Evolutionary conservation across 805 yeast species (phyloP).

Genomic region (Clavispora asparagi): DNA sequence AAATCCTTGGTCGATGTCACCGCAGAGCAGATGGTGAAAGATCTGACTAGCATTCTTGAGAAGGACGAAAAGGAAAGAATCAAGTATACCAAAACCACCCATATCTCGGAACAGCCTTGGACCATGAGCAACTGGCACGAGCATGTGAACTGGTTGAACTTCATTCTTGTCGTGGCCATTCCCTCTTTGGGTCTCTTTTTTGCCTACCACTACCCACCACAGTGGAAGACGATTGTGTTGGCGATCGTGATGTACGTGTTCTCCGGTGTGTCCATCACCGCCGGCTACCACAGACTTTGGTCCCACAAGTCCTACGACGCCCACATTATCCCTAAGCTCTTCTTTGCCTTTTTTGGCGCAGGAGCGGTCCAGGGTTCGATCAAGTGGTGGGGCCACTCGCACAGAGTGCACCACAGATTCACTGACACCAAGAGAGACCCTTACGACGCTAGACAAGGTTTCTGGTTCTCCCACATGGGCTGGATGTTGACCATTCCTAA

Average conservation of each 20-base stretch:
- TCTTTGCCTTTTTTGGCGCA: slow-evolving; percentile 75
- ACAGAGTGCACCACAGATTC: slow-evolving; percentile 81
- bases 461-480: slow-evolving; percentile 81
- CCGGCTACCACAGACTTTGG: slow-evolving; percentile 79
- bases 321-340: slow-evolving; percentile 52
- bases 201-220: slow-evolving; percentile 45
- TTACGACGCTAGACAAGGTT: slow-evolving; percentile 78
- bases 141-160: slow-evolving; percentile 76
- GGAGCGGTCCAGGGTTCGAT: slow-evolving; percentile 81
- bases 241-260: slow-evolving; percentile 49
- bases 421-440: slow-evolving; percentile 83
- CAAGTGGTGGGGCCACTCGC: slow-evolving; percentile 87
- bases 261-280: slow-evolving; percentile 75
- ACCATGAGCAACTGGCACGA: slow-evolving; percentile 64
- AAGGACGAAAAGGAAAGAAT: slow-evolving; percentile 35
- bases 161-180: slow-evolving; percentile 55
- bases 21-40: slow-evolving; percentile 56
- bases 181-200: slow-evolving; percentile 51
- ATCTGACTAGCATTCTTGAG: slow-evolving; percentile 35
- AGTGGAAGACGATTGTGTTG: slow-evolving; percentile 47
- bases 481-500: slow-evolving; percentile 82
- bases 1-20: slow-evolving; percentile 64
- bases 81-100: slow-evolving; percentile 39
- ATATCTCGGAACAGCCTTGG: slow-evolving; percentile 78
- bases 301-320: slow-evolving; percentile 72